Evolutionary conservation across 176 grass and related monocot species (phyloP), one percentile per base, ranked within the genome.

Genomic region (Carex parvula): DNA sequence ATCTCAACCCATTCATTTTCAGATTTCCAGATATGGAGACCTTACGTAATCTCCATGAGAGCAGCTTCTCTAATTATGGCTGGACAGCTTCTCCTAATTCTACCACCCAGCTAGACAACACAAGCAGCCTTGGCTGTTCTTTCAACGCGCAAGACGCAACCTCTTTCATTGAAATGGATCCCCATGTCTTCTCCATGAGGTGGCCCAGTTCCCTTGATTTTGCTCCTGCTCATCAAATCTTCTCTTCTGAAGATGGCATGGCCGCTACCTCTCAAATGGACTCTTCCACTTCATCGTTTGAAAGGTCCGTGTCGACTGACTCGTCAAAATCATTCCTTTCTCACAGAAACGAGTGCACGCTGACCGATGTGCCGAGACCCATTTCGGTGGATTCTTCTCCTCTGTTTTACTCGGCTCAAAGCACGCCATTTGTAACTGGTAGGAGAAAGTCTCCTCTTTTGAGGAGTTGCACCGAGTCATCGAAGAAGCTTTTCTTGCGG

Each of bases 91-190:
- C 37, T 39, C 5, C 37, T 35, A n/a, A n/a, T n/a, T 35, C 33
- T 39, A 39, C 37, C 37, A 39, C 6, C 44, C 61, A 71, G 21
- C 66, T 83, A 60, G 41, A 74, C 16, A 84, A 70, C 32, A 63
- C 22, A 6, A 48, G 4, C 11, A 48, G 4, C 11, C 79, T 92
- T 18, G 81, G 92, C 71, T 57, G 88, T 13, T 94, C 90, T 0
- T 88, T 89, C 64, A 79, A 73, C 37, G 86, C 86, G 26, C 79
- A 86, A 3, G 86, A 87, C 2, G 75, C 84, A 3, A 57, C 68
- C 35, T 91, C 92, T 44, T 98, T 94, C 91, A 94, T 94, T 4
- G 91, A 98, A 80, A 88, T 98, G 74, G 92, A 98, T 57, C 95
- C 91, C 3, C 89, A 94, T 70, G 87, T 87, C 64, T 87, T 98